Evolutionary conservation across 2,329 filamentous ascomycete species (phyloP).

Genomic region (Colletotrichum sp.): DNA sequence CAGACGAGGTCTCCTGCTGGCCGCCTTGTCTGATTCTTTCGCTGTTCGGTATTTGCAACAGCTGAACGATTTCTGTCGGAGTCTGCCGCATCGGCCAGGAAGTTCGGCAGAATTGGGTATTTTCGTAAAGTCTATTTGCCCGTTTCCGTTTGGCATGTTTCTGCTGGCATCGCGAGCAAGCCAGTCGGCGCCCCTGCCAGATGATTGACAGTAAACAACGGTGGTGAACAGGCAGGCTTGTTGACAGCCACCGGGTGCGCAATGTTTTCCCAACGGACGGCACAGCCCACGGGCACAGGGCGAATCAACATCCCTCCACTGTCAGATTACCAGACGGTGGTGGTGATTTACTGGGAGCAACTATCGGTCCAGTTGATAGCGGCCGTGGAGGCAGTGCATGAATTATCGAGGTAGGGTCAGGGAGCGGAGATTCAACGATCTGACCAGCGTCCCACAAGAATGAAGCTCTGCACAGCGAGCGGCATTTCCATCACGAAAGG

Average conservation of each 20-base stretch:
- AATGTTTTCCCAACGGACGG: neutral
- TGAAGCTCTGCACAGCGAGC: neutral
- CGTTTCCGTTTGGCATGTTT: neutral
- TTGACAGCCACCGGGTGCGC: neutral
- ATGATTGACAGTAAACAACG: neutral
- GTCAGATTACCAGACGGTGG: neutral
- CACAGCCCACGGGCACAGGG: neutral
- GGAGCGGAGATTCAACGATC: conserved; percentile 5
- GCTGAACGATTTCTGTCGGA: neutral
- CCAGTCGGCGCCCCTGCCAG: neutral
- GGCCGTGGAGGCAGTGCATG: conserved; percentile 16
- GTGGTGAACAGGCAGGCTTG: neutral
- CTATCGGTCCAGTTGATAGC: neutral
- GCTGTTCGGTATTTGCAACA: neutral
- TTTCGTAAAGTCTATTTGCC: neutral
- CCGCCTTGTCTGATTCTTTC: neutral
- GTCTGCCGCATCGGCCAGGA: neutral
- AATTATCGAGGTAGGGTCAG: conserved; percentile 9
- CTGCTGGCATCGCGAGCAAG: neutral
- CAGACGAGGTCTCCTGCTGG: neutral
- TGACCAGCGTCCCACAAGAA: neutral
- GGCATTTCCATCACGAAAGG: conserved; percentile 2
- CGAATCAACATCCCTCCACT: neutral
- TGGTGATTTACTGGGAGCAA: conserved; percentile 4
- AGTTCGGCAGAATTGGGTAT: neutral